A percentile compares a stretch with the other conserved stretches of the same genome.
Conservation (phyloP, 441 rosid genomes). For the Croton laevigatus region DNA sequence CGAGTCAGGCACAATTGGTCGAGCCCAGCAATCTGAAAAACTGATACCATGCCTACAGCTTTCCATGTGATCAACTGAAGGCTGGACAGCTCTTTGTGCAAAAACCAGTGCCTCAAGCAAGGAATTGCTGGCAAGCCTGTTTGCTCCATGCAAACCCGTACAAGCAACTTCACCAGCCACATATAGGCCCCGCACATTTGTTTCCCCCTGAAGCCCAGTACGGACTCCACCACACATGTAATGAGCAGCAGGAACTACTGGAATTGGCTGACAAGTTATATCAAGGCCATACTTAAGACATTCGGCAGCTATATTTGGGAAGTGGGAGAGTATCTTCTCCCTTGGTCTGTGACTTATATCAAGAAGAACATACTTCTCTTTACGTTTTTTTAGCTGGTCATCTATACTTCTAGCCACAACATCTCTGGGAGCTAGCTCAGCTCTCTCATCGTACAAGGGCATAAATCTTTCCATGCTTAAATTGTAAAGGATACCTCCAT, state of each 20-base stretch:
- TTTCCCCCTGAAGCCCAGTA: constrained; percentile 89
- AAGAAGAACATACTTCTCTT: constrained; percentile 77
- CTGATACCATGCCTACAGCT: constrained; percentile 41
- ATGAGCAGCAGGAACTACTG: constrained; percentile 97
- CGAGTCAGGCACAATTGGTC: constrained; percentile 58
- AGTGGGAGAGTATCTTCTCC: constrained; percentile 82
- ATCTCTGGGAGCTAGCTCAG: constrained; percentile 97
- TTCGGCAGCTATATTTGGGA: constrained; percentile 90
- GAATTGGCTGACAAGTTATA: constrained; percentile 78
- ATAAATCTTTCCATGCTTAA: constrained; percentile 79
- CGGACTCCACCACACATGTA: constrained; percentile 98
- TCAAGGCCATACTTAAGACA: constrained; percentile 79
- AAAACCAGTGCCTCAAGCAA: constrained; percentile 97
- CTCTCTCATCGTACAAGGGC: constrained; percentile 81
- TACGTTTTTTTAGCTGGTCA: constrained; percentile 80
- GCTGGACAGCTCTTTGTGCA: constrained; percentile 87
- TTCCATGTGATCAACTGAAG: constrained; percentile 75
- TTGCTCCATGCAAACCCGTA: constrained; percentile 96
- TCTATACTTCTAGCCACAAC: constrained; percentile 98
- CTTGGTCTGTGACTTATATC: constrained; percentile 84
- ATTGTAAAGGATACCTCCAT: constrained; percentile 92
- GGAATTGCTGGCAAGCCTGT: constrained; percentile 94
- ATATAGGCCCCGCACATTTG: constrained; percentile 78
- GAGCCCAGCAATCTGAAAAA: constrained; percentile 59
- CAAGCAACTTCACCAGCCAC: constrained; percentile 99